A percentile compares a stretch with the other conserved stretches of the same genome.
Conservation (phyloP, 352 stramenopile species). For the Phytopythium oedochilum region DNA sequence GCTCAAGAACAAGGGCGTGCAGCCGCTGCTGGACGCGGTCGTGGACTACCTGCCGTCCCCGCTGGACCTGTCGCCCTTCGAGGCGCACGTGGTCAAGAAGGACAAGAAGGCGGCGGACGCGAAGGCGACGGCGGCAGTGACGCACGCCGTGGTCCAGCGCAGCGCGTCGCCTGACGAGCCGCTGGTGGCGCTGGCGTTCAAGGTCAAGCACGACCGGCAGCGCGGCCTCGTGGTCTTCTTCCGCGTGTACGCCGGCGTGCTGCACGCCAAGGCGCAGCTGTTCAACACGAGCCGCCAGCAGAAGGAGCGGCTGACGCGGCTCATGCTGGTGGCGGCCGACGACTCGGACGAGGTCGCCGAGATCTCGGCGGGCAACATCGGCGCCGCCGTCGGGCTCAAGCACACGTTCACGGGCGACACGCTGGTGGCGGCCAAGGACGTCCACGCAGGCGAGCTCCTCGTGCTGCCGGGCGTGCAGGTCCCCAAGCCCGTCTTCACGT, state of each 20-base stretch:
- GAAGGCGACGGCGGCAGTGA: background rate
- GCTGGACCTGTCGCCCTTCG: conserved; percentile 77
- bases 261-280: conserved; percentile 79
- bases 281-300: conserved; percentile 62
- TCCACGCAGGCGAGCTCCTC: conserved; percentile 18
- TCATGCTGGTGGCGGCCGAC: conserved; percentile 90
- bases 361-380: conserved; percentile 89
- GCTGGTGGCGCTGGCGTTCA: conserved; percentile 60
- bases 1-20: conserved; percentile 89
- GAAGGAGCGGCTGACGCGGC: conserved; percentile 59
- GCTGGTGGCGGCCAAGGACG: conserved; percentile 78
- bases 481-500: conserved; percentile 87
- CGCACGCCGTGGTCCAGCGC: conserved; percentile 22
- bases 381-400: conserved; percentile 91
- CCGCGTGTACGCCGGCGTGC: conserved; percentile 90
- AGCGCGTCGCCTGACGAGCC: conserved; percentile 37
- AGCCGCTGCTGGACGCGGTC: conserved; percentile 97
- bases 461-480: conserved; percentile 63
- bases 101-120: conserved; percentile 30
- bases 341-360: conserved; percentile 84
- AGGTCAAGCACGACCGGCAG: conserved; percentile 77
- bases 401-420: conserved; percentile 92
- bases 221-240: conserved; percentile 88
- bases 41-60: conserved; percentile 97
- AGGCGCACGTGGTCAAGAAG: conserved; percentile 33